phyloP scores from a whole-genome alignment of 257 asterid genomes.

The Gardenia jasminoides region DNA sequence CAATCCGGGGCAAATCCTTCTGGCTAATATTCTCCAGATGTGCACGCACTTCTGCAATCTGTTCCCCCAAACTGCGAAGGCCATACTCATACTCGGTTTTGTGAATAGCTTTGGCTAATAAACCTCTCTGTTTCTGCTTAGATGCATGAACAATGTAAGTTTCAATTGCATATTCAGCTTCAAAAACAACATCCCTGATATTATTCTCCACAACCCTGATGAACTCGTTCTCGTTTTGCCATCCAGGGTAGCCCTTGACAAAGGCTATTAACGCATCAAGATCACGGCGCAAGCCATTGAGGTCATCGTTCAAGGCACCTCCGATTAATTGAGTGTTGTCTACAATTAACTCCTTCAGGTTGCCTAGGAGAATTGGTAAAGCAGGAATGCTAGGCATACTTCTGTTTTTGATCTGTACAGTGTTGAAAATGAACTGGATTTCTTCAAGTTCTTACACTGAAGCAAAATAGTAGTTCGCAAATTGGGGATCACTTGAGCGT shows the following conservation, averaged over 20 bases:
- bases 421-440: no score
- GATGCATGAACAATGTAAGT: no score
- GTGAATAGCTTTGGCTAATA: conserved; percentile 28
- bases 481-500: no score
- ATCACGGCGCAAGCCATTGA: conserved; percentile 43
- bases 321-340: no score
- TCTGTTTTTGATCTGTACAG: no score
- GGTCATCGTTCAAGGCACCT: conserved; percentile 26
- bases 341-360: conserved; percentile 31
- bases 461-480: no score
- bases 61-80: conserved; percentile 28
- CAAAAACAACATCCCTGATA: conserved; percentile 44
- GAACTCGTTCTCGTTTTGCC: conserved; percentile 34
- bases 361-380: conserved; percentile 48
- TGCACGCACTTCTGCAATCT: conserved; percentile 23
- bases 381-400: no score
- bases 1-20: conserved; percentile 33
- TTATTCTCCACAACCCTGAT: conserved; percentile 41
- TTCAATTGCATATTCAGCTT: no score
- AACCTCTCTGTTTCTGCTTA: conserved; percentile 44
- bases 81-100: conserved; percentile 33
- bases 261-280: conserved; percentile 43
- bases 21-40: conserved; percentile 40
- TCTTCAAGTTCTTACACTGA: no score
- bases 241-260: conserved; percentile 39